These are phyloP conservation scores for Colletotrichum sp. DNA, from an alignment of 2,329 filamentous ascomycete species.

Conservation along the genomic window DNA sequence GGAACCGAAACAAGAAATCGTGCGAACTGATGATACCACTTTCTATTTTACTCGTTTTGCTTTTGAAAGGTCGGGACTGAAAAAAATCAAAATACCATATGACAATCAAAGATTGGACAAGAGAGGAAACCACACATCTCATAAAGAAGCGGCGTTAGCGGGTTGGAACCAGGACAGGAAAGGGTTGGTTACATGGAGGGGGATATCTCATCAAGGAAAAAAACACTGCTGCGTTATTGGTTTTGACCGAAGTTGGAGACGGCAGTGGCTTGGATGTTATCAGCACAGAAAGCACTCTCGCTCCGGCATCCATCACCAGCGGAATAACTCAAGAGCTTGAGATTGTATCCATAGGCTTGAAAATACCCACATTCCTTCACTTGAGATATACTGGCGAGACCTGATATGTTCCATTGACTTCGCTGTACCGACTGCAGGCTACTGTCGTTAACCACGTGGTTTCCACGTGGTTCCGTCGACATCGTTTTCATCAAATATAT, in stretches of 20 bases:
- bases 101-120: slow-evolving; percentile 16
- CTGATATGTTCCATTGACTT: neutral
- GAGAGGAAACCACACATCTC: slow-evolving; percentile 16
- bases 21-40: slow-evolving; percentile 20
- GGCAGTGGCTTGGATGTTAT: neutral
- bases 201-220: neutral
- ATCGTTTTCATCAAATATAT: neutral
- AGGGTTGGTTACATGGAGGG: neutral
- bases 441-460: neutral
- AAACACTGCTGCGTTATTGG: neutral
- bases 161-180: neutral
- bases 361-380: slow-evolving; percentile 11
- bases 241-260: no score
- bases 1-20: neutral
- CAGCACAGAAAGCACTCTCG: neutral
- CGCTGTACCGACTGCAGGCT: neutral
- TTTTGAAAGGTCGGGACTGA: neutral
- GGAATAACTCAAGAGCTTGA: neutral
- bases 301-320: neutral
- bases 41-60: slow-evolving; percentile 1
- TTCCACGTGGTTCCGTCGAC: neutral
- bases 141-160: slow-evolving; percentile 6
- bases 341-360: neutral
- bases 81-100: neutral
- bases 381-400: neutral